Conservation (phyloP, 352 stramenopile species). For the Discostella stelligera region DNA sequence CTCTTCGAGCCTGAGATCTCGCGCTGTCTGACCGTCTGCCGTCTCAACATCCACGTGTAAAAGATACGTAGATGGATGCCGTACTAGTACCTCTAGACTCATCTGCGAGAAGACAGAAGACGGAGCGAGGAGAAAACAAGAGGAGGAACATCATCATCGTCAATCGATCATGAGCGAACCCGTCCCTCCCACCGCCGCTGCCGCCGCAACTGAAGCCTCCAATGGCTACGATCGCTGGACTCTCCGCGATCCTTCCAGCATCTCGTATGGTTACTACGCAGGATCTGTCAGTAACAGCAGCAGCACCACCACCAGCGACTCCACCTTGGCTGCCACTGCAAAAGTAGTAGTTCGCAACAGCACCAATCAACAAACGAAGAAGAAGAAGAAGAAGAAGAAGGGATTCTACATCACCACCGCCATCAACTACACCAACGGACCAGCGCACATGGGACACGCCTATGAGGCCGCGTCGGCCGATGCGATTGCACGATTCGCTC, state of each 20-base stretch:
- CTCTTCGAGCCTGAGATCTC: not conserved
- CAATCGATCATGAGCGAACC: constrained; percentile 21
- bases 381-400: constrained; percentile 21
- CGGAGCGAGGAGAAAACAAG: not conserved
- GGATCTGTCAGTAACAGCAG: constrained; percentile 42
- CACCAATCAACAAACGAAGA: not conserved
- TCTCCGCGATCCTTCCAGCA: constrained; percentile 57
- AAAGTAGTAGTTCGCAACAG: no score
- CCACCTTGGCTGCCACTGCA: constrained; percentile 11
- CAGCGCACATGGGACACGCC: constrained; percentile 97
- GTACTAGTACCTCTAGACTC: no score
- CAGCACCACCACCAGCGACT: constrained; percentile 22
- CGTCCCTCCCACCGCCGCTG: constrained; percentile 16
- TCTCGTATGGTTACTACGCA: constrained; percentile 72
- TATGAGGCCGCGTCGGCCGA: constrained; percentile 97
- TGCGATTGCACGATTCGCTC: constrained; percentile 94
- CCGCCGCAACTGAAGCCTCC: constrained; percentile 9
- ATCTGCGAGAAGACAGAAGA: no score
- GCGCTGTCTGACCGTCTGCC: not conserved
- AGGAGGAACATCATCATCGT: not conserved
- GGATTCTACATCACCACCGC: constrained; percentile 97
- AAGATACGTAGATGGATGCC: no score
- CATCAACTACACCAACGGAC: constrained; percentile 98
- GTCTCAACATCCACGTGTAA: not conserved
- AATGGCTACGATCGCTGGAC: constrained; percentile 72